Base-by-base conservation (phyloP, 116 monocot genomes). In the Thalassia testudinum region DNA sequence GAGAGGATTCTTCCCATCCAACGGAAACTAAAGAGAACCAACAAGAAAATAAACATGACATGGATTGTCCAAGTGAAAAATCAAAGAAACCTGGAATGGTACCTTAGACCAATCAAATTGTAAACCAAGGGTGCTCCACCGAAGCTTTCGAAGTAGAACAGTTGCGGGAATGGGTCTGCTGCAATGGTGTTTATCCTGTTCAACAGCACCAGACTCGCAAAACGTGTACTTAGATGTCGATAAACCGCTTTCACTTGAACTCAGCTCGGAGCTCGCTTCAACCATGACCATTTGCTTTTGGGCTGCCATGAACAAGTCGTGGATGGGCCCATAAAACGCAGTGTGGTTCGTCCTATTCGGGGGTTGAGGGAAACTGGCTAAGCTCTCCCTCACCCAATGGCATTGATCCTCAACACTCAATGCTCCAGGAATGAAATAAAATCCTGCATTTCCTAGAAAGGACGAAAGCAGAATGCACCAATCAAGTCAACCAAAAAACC, bases 81-180 rank as follows among this genome's bases (percentile, higher is more conserved):
- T 40, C 7, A 7, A 40, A 40, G 14, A 40, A 8, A 8, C 8
- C 10, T 24, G 13, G 28, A 49, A 20, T 21, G n/a, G n/a, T 64
- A 93, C 93, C 87, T 78, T 84, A 56, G 84, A 81, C 93, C 93
- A 95, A 63, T 88, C 81, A 78, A 95, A 95, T 61, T 95, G 95
- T 57, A 95, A 65, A 19, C 95, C 88, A 69, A 95, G 84, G 4
- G 88, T 95, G 56, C 81, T 85, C 95, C 88, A 88, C n/a, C 88
- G 80, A 24, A 95, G 75, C 57, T 88, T 95, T 60, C 76, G 66
- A 26, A 95, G 27, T 25, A 95, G 68, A 61, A 66, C 26, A 21
- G 69, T 60, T 54, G 85, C 81, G 34, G 81, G 60, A 49, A 74
- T 38, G 29, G 75, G 26, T 59, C 72, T 78, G 49, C 65, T 65